phyloP scores from a whole-genome alignment of 179 eudicot species.

The Patellifolia procumbens region DNA sequence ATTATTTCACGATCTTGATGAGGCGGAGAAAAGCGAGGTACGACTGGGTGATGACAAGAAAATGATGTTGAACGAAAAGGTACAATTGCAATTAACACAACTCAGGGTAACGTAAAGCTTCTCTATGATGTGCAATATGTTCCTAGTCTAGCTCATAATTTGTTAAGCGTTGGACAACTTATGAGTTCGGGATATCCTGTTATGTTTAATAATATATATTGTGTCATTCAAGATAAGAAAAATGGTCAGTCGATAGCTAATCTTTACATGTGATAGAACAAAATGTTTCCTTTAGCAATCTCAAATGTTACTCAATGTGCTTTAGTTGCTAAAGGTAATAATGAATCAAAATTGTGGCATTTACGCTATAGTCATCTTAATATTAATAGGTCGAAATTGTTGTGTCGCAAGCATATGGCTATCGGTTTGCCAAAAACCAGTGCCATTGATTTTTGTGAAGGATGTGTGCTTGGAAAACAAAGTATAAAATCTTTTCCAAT shows the following conservation, averaged over 20 bases:
- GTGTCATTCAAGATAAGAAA: constrained; percentile 11
- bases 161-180: constrained; percentile 33
- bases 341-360: too few species aligned
- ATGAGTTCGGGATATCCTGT: background rate
- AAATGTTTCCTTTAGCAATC: too few species aligned
- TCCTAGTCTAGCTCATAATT: constrained; percentile 27
- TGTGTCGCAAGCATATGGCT: too few species aligned
- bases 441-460: too few species aligned
- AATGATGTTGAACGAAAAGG: constrained; percentile 17
- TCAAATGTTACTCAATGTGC: too few species aligned
- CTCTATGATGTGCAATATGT: constrained; percentile 22
- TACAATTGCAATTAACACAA: constrained; percentile 20
- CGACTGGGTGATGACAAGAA: constrained; percentile 29
- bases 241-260: background rate
- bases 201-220: constrained; percentile 16
- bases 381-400: too few species aligned
- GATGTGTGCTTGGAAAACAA: too few species aligned
- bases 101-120: constrained; percentile 19
- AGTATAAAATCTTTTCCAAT: too few species aligned
- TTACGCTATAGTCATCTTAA: too few species aligned
- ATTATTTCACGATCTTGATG: constrained; percentile 13
- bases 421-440: too few species aligned
- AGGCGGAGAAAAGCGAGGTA: background rate
- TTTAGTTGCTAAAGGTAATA: too few species aligned
- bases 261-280: background rate